Base-by-base conservation (phyloP, 768 basidiomycete genomes). In the Neoboletus subvelutipes region DNA sequence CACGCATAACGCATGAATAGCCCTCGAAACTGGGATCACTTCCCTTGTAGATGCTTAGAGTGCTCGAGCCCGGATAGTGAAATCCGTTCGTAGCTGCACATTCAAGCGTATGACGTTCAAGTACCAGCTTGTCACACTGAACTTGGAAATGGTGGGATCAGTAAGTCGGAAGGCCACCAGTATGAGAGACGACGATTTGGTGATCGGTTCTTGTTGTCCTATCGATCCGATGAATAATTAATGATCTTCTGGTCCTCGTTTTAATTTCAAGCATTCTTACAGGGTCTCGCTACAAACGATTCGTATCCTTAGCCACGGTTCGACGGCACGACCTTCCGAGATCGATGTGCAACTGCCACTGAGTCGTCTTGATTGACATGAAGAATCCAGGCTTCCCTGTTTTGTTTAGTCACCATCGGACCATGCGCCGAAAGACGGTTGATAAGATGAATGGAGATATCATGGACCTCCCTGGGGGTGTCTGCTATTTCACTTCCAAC, bases 341-440 rank as follows among this genome's bases (percentile, higher is more conserved):
- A 29, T 5, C 28, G 28, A 28, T 28, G n/a, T n/a, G n/a, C 28
- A 28, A 3, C 36, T 29, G 24, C 29, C 29, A 18, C 22, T n/a
- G n/a, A n/a, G n/a, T 10, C 28, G 17, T 41, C 15, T 40, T 13
- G 50, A 33, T n/a, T 33, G 11, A 50, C 55, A 50, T 20, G n/a
- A 18, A 24, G 20, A 40, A 37, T 18, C 39, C 20, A 17, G 31
- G 31, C n/a, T n/a, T 34, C 39, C 13, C 8, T 1, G 29, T 36
- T 36, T 55, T 43, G 43, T 54, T 41, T 45, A 50, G 47, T 28
- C 24, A 17, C 10, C 17, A 10, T 57, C 50, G 50, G 50, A 29
- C 33, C 33, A 41, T 37, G 28, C 24, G 24, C 61, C 49, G 45
- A 47, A 45, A 24, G 40, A 7, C 7, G 39, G n/a, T 28, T 61